phyloP scores from a whole-genome alignment of 192 early-diverging fungal genomes.

The Funneliformis mosseae region DNA sequence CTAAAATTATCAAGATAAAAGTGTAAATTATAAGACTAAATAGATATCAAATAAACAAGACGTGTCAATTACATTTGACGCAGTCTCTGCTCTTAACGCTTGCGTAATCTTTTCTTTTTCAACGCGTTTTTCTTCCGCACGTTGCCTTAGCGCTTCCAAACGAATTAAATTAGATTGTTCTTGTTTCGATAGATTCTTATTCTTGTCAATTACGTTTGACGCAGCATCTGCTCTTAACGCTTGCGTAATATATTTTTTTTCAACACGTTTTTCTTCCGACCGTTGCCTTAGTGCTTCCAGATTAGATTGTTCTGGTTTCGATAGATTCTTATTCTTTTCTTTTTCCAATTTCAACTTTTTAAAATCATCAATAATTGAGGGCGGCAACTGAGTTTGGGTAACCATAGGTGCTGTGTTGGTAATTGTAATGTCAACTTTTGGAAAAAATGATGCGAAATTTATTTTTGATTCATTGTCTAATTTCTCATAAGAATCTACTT shows the following conservation, averaged over 20 bases:
- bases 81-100: slow-evolving; percentile 22
- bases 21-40: background rate
- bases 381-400: background rate
- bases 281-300: slow-evolving; percentile 31
- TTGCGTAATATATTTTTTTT: slow-evolving; percentile 29
- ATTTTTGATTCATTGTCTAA: background rate
- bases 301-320: slow-evolving; percentile 18
- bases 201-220: background rate
- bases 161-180: slow-evolving; percentile 36
- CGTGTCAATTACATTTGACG: background rate
- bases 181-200: slow-evolving; percentile 9
- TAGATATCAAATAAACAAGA: background rate
- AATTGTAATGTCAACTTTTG: no score
- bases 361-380: slow-evolving; percentile 14
- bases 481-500: background rate
- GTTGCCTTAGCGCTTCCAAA: slow-evolving; percentile 30
- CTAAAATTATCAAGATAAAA: background rate
- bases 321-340: background rate
- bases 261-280: slow-evolving; percentile 24
- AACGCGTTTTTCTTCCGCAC: slow-evolving; percentile 26
- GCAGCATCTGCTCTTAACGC: slow-evolving; percentile 20
- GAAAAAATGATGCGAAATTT: background rate
- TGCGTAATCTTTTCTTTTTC: slow-evolving; percentile 32
- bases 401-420: background rate
- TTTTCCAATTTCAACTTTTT: slow-evolving; percentile 4